A percentile compares a stretch with the other conserved stretches of the same genome.
These are phyloP conservation scores for Prototheca cutis DNA, from an alignment of 163 green algal genomes.

Conservation along the genomic window DNA sequence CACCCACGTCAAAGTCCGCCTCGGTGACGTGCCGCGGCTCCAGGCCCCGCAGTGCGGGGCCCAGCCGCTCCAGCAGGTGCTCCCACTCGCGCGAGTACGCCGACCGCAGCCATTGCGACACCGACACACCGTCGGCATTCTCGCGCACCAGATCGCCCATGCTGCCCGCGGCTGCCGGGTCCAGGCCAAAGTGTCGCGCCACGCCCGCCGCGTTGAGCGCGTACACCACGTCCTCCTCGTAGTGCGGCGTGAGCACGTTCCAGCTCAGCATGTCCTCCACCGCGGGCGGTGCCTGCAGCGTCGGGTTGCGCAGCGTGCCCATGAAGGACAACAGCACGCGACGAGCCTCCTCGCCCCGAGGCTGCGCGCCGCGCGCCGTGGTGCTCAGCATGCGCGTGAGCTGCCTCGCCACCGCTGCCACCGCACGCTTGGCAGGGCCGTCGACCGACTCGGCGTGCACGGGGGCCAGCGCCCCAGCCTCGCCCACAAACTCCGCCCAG, in stretches of 20 bases:
- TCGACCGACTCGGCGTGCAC: conserved; percentile 24
- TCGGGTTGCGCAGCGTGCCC: conserved; percentile 27
- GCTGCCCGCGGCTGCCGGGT: conserved; percentile 1
- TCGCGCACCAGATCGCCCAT: conserved; percentile 42
- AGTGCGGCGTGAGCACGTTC: conserved; percentile 43
- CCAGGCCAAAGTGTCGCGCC: conserved; percentile 27
- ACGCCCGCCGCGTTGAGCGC: conserved; percentile 28
- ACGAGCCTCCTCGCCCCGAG: conserved; percentile 34
- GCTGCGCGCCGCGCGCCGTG: conserved; percentile 30
- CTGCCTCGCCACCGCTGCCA: conserved; percentile 20
- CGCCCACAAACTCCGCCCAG: conserved; percentile 20
- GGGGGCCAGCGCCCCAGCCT: conserved; percentile 19
- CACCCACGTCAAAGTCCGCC: conserved; percentile 31
- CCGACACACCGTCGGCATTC: conserved; percentile 44
- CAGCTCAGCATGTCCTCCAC: conserved; percentile 43
- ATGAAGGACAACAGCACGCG: conserved; percentile 29
- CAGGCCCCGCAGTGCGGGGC: conserved; percentile 14
- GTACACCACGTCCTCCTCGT: conserved; percentile 59
- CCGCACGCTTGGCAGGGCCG: conserved; percentile 3
- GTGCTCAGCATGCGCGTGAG: conserved; percentile 44
- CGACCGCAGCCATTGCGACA: conserved; percentile 42
- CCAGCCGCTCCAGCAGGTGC: conserved; percentile 44
- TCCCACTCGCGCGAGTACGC: conserved; percentile 43
- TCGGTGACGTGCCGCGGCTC: conserved; percentile 19
- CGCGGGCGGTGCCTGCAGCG: conserved; percentile 26